Evolutionary conservation across 1,139 yeast species (phyloP), one percentile per base, ranked within the genome.

Genomic region (Candida neerlandica): DNA sequence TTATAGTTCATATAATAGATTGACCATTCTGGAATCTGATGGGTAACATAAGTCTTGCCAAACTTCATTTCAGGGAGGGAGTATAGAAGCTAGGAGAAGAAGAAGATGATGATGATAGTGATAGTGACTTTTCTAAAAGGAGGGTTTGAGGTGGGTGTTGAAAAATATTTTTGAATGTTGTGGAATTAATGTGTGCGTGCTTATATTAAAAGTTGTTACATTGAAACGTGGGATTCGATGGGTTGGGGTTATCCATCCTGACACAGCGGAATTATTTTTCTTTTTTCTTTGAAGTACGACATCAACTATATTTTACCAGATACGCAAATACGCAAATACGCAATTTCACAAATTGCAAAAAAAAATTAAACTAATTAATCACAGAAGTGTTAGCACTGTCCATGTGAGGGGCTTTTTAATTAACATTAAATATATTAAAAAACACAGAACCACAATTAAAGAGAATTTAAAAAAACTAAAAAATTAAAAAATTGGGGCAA

Each of bases 11-110:
- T 81, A 64, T 94, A 92, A 60, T 79, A 81, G 75, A 70, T 68
- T n/a, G 74, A 62, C 97, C 98, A 92, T 70, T 91, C 97, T 7
- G 97, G 97, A 52, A 92, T 89, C 73, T 90, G 96, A 67, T 92
- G 96, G 50, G 89, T 75, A 37, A 85, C 69, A 58, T 89, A 68
- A 4, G 90, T 87, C 65, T 89, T 89, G 34, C 96, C 96, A 67
- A 89, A 89, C 78, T 89, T 89, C 96, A 89, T 89, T 9, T n/a
- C n/a, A 4, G 44, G 40, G 10, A 7, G 9, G 11, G 42, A 37
- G 15, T 18, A 12, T 42, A 11, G 35, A 9, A 21, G 29, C 3
- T 33, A 9, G 15, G 30, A 33, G n/a, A n/a, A n/a, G n/a, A n/a
- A n/a, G n/a, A n/a, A 11, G 16, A 6, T 41, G 15, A 19, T 29